Evolutionary conservation across 1,284 basidiomycete genomes (phyloP), one percentile per base, ranked within the genome.

Genomic region (Coriolopsis trogii): DNA sequence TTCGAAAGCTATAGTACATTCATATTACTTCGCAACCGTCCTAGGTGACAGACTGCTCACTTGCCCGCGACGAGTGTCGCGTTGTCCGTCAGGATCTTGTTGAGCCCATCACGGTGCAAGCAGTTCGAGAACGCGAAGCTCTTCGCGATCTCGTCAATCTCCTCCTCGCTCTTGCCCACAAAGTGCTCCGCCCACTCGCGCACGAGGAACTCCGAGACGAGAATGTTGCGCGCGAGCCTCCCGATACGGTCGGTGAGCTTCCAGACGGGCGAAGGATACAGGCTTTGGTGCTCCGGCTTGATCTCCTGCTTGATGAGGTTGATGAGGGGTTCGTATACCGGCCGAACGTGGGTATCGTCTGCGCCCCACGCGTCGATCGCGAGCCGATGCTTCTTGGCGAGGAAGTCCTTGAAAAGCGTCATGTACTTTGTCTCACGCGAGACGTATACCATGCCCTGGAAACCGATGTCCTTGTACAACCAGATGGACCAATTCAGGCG

Each of bases 401-500:
- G 76, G 74, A 89, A 89, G 25, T 75, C 72, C 49, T 74, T 70
- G 67, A 90, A 77, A 23, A 82, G 77, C 44, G 72, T 72, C 74
- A 86, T 84, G 72, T 90, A 92, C 0, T 85, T 74, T n/a, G 87
- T 87, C 13, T 82, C 76, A 37, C 73, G 77, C 16, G 81, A 80
- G 53, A 86, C 79, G 62, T 89, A 80, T 21, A 89, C 84, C 87
- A 93, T 90, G 34, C 90, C 85, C 67, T 91, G 89, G 74, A 88
- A 91, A 2, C 90, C 89, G 52, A 91, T 89, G 66, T 92, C 87
- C 65, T 92, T 93, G 77, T 90, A 93, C 15, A 90, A 68, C 90
- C 91, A 92, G 67, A 93, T 92, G 0, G 86, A 85, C 89, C 89
- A 92, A 61, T 81, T 85, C 50, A 87, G 65, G 30, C 74, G 77